Evolutionary conservation across 805 yeast genomes (phyloP).

Genomic region (Cyberlindnera misumaiensis): DNA sequence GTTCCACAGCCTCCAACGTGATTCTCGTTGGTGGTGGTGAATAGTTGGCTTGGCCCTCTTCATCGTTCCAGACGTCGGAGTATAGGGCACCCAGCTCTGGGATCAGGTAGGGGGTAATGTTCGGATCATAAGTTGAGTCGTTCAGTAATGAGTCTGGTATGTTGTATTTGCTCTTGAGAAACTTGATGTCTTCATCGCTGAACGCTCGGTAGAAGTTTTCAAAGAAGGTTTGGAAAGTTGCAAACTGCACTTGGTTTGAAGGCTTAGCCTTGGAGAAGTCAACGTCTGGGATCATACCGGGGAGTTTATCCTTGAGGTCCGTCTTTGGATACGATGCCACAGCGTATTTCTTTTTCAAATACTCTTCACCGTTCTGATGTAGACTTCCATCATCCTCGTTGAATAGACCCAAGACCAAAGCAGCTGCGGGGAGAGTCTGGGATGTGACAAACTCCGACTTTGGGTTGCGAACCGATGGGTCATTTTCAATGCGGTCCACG

Average conservation of each 20-base stretch:
- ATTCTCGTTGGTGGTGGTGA: slow-evolving; percentile 42
- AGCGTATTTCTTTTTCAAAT: slow-evolving; percentile 66
- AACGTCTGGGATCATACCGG: slow-evolving; percentile 82
- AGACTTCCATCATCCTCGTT: slow-evolving; percentile 51
- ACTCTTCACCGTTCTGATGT: slow-evolving; percentile 67
- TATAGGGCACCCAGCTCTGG: slow-evolving; percentile 85
- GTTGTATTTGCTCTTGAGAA: slow-evolving; percentile 56
- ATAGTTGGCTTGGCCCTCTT: slow-evolving; percentile 50
- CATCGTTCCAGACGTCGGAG: slow-evolving; percentile 80
- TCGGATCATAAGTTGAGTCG: slow-evolving; percentile 52
- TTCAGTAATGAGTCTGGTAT: slow-evolving; percentile 40
- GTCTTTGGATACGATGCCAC: slow-evolving; percentile 85
- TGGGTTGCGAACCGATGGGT: slow-evolving; percentile 60
- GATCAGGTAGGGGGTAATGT: slow-evolving; percentile 64
- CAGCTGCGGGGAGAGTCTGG: slow-evolving; percentile 61
- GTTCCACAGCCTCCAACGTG: slow-evolving; percentile 35
- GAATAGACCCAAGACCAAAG: slow-evolving; percentile 58
- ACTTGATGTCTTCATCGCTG: slow-evolving; percentile 73
- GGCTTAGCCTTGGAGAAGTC: slow-evolving; percentile 84
- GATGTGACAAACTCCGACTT: slow-evolving; percentile 68
- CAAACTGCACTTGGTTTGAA: slow-evolving; percentile 84
- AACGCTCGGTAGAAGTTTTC: slow-evolving; percentile 80
- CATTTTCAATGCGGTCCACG: slow-evolving; percentile 36
- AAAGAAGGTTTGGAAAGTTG: slow-evolving; percentile 77
- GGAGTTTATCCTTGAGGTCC: slow-evolving; percentile 68